phyloP scores from a whole-genome alignment of 768 basidiomycete genomes.

The Suillus spraguei region DNA sequence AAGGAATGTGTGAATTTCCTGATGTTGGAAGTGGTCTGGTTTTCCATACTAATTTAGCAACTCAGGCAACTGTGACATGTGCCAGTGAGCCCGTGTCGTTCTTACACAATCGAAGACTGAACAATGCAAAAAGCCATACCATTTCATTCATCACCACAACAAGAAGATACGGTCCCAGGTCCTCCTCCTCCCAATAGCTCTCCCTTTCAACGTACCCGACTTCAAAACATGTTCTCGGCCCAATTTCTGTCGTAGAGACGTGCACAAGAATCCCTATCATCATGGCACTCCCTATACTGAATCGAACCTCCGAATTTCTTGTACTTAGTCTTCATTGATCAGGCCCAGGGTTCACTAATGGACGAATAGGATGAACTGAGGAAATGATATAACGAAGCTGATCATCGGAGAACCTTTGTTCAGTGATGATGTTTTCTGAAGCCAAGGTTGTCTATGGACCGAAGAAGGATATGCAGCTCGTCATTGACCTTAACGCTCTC shows the following conservation, averaged over 20 bases:
- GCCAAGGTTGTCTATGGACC: constrained; percentile 65
- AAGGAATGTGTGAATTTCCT: too few relatives aligned
- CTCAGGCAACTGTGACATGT: too few relatives aligned
- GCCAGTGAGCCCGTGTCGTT: too few relatives aligned
- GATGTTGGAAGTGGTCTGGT: too few relatives aligned
- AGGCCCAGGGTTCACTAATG: constrained; percentile 71
- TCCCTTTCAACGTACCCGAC: constrained; percentile 77
- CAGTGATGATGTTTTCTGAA: constrained; percentile 67
- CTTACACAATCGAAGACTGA: too few relatives aligned
- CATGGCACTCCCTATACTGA: constrained; percentile 87
- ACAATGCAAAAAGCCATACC: too few relatives aligned
- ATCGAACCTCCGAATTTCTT: constrained; percentile 60
- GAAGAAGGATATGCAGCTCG: constrained; percentile 63
- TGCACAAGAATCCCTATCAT: constrained; percentile 53
- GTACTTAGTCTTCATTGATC: constrained; percentile 52
- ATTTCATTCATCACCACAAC: too few relatives aligned
- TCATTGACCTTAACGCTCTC: constrained; percentile 75
- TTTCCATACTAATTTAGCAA: too few relatives aligned
- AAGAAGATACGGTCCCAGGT: constrained; percentile 12
- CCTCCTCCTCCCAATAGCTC: constrained; percentile 23
- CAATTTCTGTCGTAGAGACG: constrained; percentile 92
- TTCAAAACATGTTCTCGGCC: constrained; percentile 96
- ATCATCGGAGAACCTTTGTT: constrained; percentile 68
- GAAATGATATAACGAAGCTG: constrained; percentile 91
- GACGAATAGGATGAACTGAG: constrained; percentile 80